Conservation (phyloP, 345 rosid genomes). For the Alliaria petiolata region DNA sequence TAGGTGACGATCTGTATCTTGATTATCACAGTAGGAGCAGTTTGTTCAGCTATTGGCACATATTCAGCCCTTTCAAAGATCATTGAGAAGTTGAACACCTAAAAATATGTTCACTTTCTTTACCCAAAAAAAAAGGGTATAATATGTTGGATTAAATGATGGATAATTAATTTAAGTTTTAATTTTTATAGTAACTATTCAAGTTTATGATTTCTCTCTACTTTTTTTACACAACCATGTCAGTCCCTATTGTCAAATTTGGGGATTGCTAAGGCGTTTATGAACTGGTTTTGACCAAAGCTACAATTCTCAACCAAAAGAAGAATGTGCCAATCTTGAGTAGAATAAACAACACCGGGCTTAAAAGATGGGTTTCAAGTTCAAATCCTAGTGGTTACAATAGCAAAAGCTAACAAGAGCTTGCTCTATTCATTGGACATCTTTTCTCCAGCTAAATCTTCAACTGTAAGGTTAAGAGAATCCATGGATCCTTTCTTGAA, state of each 20-base stretch:
- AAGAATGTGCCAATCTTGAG: too few relatives aligned
- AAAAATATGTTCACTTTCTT: slow-evolving; percentile 7
- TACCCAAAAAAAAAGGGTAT: background rate
- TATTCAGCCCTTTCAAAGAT: slow-evolving; percentile 68
- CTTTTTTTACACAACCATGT: too few relatives aligned
- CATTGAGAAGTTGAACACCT: slow-evolving; percentile 44
- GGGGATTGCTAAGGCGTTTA: too few relatives aligned
- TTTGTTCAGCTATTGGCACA: slow-evolving; percentile 64
- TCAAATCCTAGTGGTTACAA: background rate
- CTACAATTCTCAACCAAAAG: too few relatives aligned
- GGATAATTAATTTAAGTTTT: too few relatives aligned
- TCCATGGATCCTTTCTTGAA: slow-evolving; percentile 70
- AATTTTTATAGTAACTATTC: too few relatives aligned
- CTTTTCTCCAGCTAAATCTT: slow-evolving; percentile 74
- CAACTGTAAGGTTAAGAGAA: slow-evolving; percentile 65
- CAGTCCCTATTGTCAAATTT: too few relatives aligned
- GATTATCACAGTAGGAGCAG: slow-evolving; percentile 60
- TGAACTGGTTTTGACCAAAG: too few relatives aligned
- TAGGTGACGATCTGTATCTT: slow-evolving; percentile 53
- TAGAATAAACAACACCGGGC: background rate
- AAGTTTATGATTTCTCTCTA: too few relatives aligned
- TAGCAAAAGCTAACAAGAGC: background rate
- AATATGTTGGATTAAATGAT: too few relatives aligned
- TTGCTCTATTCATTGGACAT: slow-evolving; percentile 28
- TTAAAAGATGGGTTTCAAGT: background rate